Conservation (phyloP, 2,329 filamentous ascomycete genomes). For the Aaosphaeria pasadenensis region DNA sequence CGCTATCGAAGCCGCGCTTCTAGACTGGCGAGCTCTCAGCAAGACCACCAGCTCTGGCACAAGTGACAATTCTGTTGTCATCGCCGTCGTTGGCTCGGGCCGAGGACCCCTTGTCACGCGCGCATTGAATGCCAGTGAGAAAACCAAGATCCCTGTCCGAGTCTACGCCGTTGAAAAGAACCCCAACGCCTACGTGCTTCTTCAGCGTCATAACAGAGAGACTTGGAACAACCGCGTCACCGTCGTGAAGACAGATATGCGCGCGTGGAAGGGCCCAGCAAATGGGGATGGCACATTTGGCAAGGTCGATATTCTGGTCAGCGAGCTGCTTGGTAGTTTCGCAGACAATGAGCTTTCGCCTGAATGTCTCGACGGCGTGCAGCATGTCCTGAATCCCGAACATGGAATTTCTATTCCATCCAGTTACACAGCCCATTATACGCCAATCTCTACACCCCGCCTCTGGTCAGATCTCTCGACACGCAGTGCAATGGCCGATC, state of each 20-base stretch:
- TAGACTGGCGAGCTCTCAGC: conserved; percentile 69
- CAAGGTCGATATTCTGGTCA: conserved; percentile 88
- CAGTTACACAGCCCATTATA: conserved; percentile 89
- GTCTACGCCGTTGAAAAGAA: conserved; percentile 98
- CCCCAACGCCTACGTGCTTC: conserved; percentile 91
- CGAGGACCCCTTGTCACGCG: conserved; percentile 89
- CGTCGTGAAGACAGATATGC: conserved; percentile 95
- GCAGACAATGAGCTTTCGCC: conserved; percentile 96
- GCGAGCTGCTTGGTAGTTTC: conserved; percentile 91
- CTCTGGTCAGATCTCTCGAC: conserved; percentile 76
- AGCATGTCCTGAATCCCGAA: conserved; percentile 75
- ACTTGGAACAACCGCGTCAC: conserved; percentile 78
- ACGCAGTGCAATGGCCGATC: conserved; percentile 57
- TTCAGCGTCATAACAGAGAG: conserved; percentile 79
- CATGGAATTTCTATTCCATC: conserved; percentile 91
- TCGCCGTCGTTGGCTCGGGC: conserved; percentile 91
- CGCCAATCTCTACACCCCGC: conserved; percentile 85
- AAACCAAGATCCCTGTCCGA: conserved; percentile 73
- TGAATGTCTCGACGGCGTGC: conserved; percentile 93
- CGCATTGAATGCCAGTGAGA: conserved; percentile 74
- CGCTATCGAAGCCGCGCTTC: conserved; percentile 76
- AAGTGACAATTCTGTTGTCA: conserved; percentile 65
- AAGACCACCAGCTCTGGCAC: conserved; percentile 69
- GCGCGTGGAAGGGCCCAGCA: conserved; percentile 84
- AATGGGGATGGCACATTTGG: conserved; percentile 52